These are phyloP conservation scores for Nemania diffusa DNA, from an alignment of 2,329 filamentous ascomycete genomes.

Conservation along the genomic window DNA sequence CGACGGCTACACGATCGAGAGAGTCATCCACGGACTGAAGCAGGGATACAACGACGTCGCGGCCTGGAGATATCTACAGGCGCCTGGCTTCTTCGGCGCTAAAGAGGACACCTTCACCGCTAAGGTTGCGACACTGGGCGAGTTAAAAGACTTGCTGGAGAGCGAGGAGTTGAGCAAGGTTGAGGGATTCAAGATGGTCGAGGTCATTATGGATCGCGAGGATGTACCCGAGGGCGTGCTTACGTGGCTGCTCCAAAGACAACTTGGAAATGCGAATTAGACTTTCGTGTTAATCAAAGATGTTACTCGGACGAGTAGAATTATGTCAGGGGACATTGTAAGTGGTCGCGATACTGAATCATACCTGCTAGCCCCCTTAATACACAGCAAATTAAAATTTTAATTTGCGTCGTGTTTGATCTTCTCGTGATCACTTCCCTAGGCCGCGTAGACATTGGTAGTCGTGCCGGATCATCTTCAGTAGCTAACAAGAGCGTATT, in stretches of 20 bases:
- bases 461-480: too few relatives aligned
- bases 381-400: too few relatives aligned
- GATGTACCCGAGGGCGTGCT: constrained; percentile 45
- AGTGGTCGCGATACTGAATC: too few relatives aligned
- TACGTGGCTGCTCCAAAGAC: constrained; percentile 25
- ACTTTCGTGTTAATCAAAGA: background rate
- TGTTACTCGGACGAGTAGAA: too few relatives aligned
- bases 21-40: constrained; percentile 65
- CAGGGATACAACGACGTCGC: constrained; percentile 66
- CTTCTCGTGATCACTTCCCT: too few relatives aligned
- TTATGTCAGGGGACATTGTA: too few relatives aligned
- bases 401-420: too few relatives aligned
- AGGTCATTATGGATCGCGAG: constrained; percentile 49
- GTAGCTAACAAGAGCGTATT: too few relatives aligned
- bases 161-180: constrained; percentile 36
- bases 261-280: constrained; percentile 14
- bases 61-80: constrained; percentile 62
- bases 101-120: constrained; percentile 53
- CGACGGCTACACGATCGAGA: constrained; percentile 68
- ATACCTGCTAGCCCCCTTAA: too few relatives aligned
- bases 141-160: constrained; percentile 54
- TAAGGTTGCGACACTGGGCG: constrained; percentile 56
- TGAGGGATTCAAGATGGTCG: constrained; percentile 49
- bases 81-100: constrained; percentile 61
- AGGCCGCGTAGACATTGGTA: too few relatives aligned